Evolutionary conservation across 2,329 filamentous ascomycete species (phyloP).

Genomic region (Lasiodiplodia sp.): DNA sequence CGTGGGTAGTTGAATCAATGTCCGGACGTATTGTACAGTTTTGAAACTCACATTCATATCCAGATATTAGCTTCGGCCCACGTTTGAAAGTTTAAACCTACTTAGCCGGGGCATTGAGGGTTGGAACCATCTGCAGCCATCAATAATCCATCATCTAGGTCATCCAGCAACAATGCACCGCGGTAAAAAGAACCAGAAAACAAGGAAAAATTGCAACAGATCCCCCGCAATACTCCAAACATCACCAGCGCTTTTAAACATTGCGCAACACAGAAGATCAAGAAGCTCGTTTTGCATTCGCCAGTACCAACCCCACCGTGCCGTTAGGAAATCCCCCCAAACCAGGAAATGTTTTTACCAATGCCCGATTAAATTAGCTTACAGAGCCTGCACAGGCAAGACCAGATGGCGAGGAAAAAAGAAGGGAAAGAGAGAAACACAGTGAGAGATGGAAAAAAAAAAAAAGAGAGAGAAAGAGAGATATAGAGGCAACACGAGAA

Average conservation of each 20-base stretch:
- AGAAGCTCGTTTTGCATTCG: background rate
- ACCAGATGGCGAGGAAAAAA: background rate
- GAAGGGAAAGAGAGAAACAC: background rate
- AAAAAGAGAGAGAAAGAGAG: background rate
- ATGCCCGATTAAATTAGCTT: slow-evolving; percentile 26
- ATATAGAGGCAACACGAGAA: background rate
- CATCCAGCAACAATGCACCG: background rate
- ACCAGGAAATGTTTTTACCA: slow-evolving; percentile 10
- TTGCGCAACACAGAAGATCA: background rate
- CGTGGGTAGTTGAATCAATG: too few relatives aligned
- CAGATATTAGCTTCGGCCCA: too few relatives aligned
- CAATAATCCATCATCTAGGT: background rate
- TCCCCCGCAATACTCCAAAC: background rate
- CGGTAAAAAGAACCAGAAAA: background rate
- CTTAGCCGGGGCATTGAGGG: too few relatives aligned
- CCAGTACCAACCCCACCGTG: background rate
- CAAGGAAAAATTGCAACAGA: background rate
- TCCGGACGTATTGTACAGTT: too few relatives aligned
- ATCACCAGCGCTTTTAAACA: background rate
- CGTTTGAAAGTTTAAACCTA: too few relatives aligned
- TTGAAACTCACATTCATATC: too few relatives aligned
- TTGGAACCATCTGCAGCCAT: background rate
- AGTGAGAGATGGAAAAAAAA: background rate
- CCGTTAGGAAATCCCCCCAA: background rate
- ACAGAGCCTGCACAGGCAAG: slow-evolving; percentile 5